Evolutionary conservation across 202 grass and related monocot genomes (phyloP), one percentile per base, ranked within the genome.

Genomic region (Zizania palustris): DNA sequence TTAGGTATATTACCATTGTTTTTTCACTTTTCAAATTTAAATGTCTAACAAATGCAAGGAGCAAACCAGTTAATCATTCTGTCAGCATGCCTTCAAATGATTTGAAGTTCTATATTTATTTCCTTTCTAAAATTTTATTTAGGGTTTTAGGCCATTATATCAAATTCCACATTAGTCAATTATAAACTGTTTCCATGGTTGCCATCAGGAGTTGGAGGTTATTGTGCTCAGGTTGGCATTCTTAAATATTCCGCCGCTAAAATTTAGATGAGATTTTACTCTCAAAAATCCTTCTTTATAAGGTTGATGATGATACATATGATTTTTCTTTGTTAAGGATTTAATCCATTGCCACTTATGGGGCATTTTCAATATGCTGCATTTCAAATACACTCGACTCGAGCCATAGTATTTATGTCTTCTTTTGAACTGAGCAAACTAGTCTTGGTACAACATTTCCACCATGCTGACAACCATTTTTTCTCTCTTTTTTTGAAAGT

Each of bases 21-120:
- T 35, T 28, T 81, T 63, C 65, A 48, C 13, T 42, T 56, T 57
- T 45, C 12, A 38, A 41, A 71, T 58, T 50, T 22, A 75, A 50
- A 37, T 9, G 40, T 65, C 16, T 19, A 55, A 55, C 51, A 55
- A 9, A 55, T 42, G 46, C 36, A 0, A 55, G 19, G 13, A 77
- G 48, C 37, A 78, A 46, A 63, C n/a, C 60, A 72, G 64, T 16
- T 49, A 38, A 71, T 65, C 18, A 77, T 20, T 77, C 57, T 53
- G 65, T 28, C 40, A 79, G 53, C 7, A 39, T 60, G 40, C 19
- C 1, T 44, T 33, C 51, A 36, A 6, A 53, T 10, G 60, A 60
- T 49, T 77, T 58, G 13, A 65, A 76, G 39, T 55, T 55, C 7
- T 55, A 51, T 51, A 9, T 55, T n/a, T 20, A 16, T 55, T 16